A percentile compares a stretch with the other conserved stretches of the same genome.
phyloP scores from a whole-genome alignment of 495 filamentous ascomycete genomes.

The Annulohypoxylon bovei region DNA sequence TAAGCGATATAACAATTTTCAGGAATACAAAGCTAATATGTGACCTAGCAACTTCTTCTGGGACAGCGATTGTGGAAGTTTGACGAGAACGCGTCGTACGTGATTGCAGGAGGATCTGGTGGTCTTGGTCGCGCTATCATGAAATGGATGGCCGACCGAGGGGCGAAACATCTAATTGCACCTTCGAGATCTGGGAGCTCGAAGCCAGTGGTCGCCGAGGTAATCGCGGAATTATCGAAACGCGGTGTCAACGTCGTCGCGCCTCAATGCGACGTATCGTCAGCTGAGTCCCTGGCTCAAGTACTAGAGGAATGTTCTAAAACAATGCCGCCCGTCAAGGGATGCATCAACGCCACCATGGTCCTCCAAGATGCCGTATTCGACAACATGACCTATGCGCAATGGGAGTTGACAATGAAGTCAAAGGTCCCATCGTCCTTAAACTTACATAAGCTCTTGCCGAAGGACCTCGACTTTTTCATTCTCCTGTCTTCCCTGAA shows the following conservation, averaged over 20 bases:
- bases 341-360: constrained; percentile 62
- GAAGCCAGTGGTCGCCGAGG: constrained; percentile 24
- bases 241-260: constrained; percentile 44
- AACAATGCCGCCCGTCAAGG: constrained; percentile 61
- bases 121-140: constrained; percentile 66
- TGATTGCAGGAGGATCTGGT: constrained; percentile 66
- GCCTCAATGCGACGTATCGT: constrained; percentile 53
- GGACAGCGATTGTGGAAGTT: constrained; percentile 37
- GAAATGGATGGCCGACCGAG: constrained; percentile 62
- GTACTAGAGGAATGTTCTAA: constrained; percentile 39
- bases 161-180: constrained; percentile 63
- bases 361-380: constrained; percentile 61
- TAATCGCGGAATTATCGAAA: constrained; percentile 38
- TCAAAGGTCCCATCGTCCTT: constrained; percentile 58
- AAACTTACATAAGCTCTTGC: constrained; percentile 59
- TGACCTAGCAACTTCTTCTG: constrained; percentile 29
- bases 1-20: not conserved
- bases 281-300: constrained; percentile 7
- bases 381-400: constrained; percentile 58
- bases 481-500: constrained; percentile 64
- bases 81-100: constrained; percentile 56
- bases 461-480: constrained; percentile 65
- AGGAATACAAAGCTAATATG: constrained; percentile 9
- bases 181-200: constrained; percentile 59
- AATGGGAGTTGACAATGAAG: constrained; percentile 51